These are phyloP conservation scores for Hypoxylon fuscum DNA, from an alignment of 495 filamentous ascomycete species.

Conservation along the genomic window DNA sequence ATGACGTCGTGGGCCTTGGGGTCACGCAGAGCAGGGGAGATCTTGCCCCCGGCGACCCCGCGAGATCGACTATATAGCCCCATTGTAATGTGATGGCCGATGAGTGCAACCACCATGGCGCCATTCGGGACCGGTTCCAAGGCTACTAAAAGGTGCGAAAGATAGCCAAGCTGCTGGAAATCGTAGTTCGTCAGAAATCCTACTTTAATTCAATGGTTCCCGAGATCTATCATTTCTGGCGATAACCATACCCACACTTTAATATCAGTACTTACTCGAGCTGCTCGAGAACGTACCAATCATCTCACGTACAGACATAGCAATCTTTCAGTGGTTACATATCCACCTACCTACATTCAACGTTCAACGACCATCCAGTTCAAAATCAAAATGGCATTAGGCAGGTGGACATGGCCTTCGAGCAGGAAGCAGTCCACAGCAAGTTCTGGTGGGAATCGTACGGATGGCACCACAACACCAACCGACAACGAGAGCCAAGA, in stretches of 20 bases:
- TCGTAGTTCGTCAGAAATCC: background rate
- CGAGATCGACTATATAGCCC: conserved; percentile 22
- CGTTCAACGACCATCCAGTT: background rate
- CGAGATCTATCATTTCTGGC: conserved; percentile 7
- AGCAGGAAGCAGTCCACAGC: conserved; percentile 32
- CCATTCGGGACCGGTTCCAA: conserved; percentile 18
- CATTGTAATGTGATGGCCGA: conserved; percentile 22
- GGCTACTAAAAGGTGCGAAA: conserved; percentile 10
- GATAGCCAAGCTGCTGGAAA: conserved; percentile 1
- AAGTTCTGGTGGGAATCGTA: conserved; percentile 18
- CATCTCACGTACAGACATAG: background rate
- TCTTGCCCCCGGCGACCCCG: conserved; percentile 38
- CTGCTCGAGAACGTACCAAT: background rate
- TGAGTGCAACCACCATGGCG: conserved; percentile 21
- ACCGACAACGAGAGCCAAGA: conserved; percentile 29
- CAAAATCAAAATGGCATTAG: conserved; percentile 29
- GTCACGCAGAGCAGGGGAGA: conserved; percentile 19
- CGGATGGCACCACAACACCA: conserved; percentile 28
- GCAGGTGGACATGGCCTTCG: conserved; percentile 32
- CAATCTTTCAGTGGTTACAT: background rate
- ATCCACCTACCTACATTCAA: background rate
- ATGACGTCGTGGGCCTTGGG: conserved; percentile 32
- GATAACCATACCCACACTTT: background rate
- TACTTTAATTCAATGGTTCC: conserved; percentile 1
- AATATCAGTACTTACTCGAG: no score